phyloP scores from a whole-genome alignment of 2,329 filamentous ascomycete species.

The Colletotrichum gloeosporioides region DNA sequence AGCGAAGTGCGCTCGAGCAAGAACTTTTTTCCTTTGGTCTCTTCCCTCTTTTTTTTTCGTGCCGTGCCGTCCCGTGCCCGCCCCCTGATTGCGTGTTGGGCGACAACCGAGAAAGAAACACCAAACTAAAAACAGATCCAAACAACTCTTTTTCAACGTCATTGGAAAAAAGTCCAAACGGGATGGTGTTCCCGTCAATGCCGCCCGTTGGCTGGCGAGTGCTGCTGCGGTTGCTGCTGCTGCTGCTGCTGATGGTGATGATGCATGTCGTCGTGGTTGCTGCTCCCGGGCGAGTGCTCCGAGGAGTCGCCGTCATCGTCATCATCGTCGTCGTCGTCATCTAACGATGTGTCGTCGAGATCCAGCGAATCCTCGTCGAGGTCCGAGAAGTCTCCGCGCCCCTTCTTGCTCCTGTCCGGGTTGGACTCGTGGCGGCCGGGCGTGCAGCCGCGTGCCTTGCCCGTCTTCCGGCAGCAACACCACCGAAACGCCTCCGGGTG shows the following conservation, averaged over 20 bases:
- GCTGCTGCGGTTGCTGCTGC: not conserved
- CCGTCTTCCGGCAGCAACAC: slow-evolving; percentile 16
- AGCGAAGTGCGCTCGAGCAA: not conserved
- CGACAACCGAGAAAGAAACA: not conserved
- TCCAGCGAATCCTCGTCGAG: slow-evolving; percentile 11
- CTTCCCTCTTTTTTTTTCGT: not conserved
- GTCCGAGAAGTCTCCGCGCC: slow-evolving; percentile 16
- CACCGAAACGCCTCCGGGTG: slow-evolving; percentile 23
- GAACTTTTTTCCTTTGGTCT: not conserved
- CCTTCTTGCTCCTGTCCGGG: slow-evolving; percentile 20
- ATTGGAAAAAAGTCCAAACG: not conserved
- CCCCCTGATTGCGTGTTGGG: not conserved
- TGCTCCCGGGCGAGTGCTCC: not conserved
- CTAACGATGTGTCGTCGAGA: slow-evolving; percentile 1
- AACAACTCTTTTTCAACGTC: not conserved
- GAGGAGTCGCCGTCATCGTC: not conserved
- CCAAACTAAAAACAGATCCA: not conserved
- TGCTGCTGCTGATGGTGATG: not conserved
- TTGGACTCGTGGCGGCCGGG: slow-evolving; percentile 20
- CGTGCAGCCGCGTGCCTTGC: slow-evolving; percentile 11
- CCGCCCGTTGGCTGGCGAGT: not conserved
- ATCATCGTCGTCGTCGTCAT: not conserved
- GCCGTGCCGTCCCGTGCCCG: not conserved
- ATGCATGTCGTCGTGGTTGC: not conserved
- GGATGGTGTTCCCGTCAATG: not conserved